Evolutionary conservation across 768 basidiomycete genomes (phyloP).

Genomic region (Cyclocybe aegerita): DNA sequence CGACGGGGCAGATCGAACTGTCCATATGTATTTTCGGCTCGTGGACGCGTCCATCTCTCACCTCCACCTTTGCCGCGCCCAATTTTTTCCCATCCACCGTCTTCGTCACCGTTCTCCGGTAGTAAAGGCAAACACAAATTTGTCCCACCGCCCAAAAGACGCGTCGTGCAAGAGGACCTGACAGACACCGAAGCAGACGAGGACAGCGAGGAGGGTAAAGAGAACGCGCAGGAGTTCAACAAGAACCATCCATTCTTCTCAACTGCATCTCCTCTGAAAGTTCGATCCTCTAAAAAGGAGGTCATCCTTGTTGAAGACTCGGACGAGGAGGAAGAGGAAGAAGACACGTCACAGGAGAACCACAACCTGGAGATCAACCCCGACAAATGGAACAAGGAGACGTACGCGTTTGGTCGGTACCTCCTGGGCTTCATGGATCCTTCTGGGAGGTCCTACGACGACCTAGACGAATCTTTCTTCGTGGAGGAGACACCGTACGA

Average conservation of each 20-base stretch:
- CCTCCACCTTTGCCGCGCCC: constrained; percentile 22
- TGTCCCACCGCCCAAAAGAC: background rate
- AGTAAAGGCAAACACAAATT: background rate
- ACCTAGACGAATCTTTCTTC: constrained; percentile 18
- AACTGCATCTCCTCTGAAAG: constrained; percentile 8
- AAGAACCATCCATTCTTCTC: constrained; percentile 20
- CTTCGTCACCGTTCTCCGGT: background rate
- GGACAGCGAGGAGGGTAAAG: constrained; percentile 21
- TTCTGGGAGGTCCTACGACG: constrained; percentile 9
- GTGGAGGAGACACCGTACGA: constrained; percentile 13
- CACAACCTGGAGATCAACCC: constrained; percentile 13
- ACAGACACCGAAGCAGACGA: constrained; percentile 15
- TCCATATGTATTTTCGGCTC: constrained; percentile 59
- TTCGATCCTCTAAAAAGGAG: background rate
- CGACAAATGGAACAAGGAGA: constrained; percentile 30
- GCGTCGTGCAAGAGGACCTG: background rate
- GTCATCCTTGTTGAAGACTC: constrained; percentile 15
- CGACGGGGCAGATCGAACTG: constrained; percentile 61
- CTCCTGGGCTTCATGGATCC: constrained; percentile 25
- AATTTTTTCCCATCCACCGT: constrained; percentile 13
- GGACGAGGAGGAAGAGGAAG: constrained; percentile 9
- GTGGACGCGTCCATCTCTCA: constrained; percentile 40
- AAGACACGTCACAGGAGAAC: constrained; percentile 14
- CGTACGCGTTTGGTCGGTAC: constrained; percentile 29
- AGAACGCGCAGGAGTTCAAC: constrained; percentile 20